Percentiles rank a stretch among this genome's conserved stretches.
Conservation (phyloP, 2,329 filamentous ascomycete genomes). For the Diaporthe destruens region DNA sequence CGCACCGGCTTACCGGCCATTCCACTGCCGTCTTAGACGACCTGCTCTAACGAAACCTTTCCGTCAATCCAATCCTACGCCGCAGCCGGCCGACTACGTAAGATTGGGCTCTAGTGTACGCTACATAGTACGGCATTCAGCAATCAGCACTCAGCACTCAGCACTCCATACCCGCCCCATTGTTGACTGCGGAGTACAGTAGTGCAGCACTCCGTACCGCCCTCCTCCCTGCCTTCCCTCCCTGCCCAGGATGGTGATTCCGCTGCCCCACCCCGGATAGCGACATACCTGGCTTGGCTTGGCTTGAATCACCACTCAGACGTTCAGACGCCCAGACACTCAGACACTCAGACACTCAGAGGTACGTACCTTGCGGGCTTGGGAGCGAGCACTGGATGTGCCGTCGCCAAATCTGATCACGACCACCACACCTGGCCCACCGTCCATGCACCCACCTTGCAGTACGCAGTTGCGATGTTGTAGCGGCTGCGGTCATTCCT, state of each 20-base stretch:
- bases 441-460: constrained; percentile 19
- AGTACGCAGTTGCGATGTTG: not conserved
- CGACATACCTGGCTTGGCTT: constrained; percentile 30
- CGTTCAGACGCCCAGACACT: not conserved
- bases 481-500: constrained; percentile 13
- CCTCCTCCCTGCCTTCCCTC: constrained; percentile 11
- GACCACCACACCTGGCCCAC: not conserved
- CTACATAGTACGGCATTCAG: too few relatives aligned
- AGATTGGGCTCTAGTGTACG: constrained; percentile 6
- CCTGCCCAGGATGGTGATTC: constrained; percentile 20
- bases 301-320: constrained; percentile 7
- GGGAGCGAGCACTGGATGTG: constrained; percentile 3
- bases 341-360: not conserved
- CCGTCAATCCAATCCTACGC: constrained; percentile 12
- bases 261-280: constrained; percentile 36
- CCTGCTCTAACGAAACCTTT: constrained; percentile 9
- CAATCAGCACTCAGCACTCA: not conserved
- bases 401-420: not conserved
- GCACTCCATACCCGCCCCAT: not conserved
- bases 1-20: constrained; percentile 18
- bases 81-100: constrained; percentile 10
- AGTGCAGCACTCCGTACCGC: not conserved
- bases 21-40: not conserved
- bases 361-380: not conserved
- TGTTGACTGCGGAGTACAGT: not conserved